phyloP scores from a whole-genome alignment of 352 stramenopile genomes.

The Plasmopara muralis region DNA sequence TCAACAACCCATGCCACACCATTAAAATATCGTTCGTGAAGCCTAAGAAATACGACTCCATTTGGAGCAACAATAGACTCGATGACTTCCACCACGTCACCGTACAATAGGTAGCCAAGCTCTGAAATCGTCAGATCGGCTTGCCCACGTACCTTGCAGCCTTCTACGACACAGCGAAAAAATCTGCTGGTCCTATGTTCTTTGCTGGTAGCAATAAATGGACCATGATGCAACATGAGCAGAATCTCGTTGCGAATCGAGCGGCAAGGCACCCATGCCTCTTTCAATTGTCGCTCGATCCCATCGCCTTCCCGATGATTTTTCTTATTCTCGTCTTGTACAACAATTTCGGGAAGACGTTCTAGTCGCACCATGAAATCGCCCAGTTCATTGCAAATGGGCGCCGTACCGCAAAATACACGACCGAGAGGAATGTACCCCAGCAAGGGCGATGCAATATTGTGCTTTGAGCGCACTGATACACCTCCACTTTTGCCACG shows the following conservation, averaged over 20 bases:
- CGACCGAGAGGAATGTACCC: conserved; percentile 55
- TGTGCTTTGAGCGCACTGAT: conserved; percentile 52
- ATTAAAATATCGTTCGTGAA: conserved; percentile 69
- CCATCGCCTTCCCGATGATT: conserved; percentile 10
- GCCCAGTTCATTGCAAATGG: conserved; percentile 67
- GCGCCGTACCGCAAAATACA: conserved; percentile 48
- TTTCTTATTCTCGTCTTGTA: conserved; percentile 14
- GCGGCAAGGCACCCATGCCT: conserved; percentile 58
- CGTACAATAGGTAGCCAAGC: conserved; percentile 69
- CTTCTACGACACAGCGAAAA: conserved; percentile 69
- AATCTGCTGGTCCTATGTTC: conserved; percentile 18
- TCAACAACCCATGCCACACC: conserved; percentile 62
- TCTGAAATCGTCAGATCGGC: conserved; percentile 53
- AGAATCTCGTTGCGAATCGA: conserved; percentile 73
- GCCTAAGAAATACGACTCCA: conserved; percentile 53
- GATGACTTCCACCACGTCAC: conserved; percentile 68
- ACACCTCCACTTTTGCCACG: conserved; percentile 61
- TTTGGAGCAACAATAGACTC: conserved; percentile 34
- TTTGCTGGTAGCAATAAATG: conserved; percentile 19
- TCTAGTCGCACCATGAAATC: conserved; percentile 69
- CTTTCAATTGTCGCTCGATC: conserved; percentile 21
- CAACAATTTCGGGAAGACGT: conserved; percentile 32
- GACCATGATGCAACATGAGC: conserved; percentile 47
- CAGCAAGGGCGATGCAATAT: conserved; percentile 61
- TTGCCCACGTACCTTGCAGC: conserved; percentile 51